A percentile compares a stretch with the other conserved stretches of the same genome.
phyloP scores from a whole-genome alignment of 2,329 filamentous ascomycete species.

The Cercospora sojina region DNA sequence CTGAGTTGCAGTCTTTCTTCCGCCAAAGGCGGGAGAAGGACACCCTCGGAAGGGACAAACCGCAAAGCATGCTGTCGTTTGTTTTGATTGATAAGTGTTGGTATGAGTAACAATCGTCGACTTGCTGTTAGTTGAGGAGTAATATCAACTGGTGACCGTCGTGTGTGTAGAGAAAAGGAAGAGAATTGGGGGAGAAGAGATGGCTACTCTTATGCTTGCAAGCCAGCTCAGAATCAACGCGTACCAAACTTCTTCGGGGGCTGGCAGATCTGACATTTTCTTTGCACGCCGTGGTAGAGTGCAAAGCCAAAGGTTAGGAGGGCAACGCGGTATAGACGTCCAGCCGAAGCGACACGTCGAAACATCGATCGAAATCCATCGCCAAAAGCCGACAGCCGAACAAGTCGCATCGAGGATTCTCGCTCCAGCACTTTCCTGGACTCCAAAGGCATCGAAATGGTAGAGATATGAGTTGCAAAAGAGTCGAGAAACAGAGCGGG shows the following conservation, averaged over 20 bases:
- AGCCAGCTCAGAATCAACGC: not conserved
- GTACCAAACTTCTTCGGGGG: not conserved
- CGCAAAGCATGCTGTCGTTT: constrained; percentile 10
- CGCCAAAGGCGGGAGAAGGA: constrained; percentile 2
- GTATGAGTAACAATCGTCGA: not conserved
- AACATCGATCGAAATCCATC: not conserved
- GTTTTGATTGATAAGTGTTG: not conserved
- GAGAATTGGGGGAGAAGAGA: not conserved
- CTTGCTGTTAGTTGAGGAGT: not conserved
- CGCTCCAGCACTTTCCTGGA: not conserved
- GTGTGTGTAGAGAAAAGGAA: not conserved
- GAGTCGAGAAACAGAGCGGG: not conserved
- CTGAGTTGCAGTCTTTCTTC: not conserved
- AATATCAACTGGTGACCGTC: not conserved
- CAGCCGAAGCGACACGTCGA: not conserved
- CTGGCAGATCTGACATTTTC: not conserved
- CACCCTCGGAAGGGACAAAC: constrained; percentile 7
- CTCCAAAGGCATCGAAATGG: not conserved
- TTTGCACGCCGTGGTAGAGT: not conserved
- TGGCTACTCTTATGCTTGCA: not conserved
- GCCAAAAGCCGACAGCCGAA: not conserved
- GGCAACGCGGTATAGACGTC: not conserved
- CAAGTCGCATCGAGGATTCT: not conserved
- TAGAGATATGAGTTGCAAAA: not conserved
- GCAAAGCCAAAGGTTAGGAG: not conserved